These are phyloP conservation scores for Trichocomaceae sp. DNA, from an alignment of 2,329 filamentous ascomycete species.

Conservation along the genomic window DNA sequence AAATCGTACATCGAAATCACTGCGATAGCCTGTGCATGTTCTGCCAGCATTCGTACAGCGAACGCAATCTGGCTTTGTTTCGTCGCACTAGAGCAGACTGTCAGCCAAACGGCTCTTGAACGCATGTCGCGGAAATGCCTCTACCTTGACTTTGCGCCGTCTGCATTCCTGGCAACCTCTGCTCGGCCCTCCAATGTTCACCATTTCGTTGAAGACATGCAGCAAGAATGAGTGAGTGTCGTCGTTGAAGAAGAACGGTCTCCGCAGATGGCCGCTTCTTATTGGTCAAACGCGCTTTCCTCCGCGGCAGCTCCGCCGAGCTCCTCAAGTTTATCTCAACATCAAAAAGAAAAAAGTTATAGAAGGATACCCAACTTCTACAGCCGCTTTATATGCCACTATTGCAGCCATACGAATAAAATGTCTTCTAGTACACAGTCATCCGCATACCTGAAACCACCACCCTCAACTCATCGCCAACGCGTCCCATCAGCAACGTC, in stretches of 20 bases:
- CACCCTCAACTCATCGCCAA: slow-evolving; percentile 16
- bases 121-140: no score
- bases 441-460: slow-evolving; percentile 23
- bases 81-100: neutral
- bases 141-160: slow-evolving; percentile 7
- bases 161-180: slow-evolving; percentile 2
- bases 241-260: neutral
- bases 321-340: neutral
- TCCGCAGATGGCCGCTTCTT: neutral
- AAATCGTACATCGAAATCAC: neutral
- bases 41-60: neutral
- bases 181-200: slow-evolving; percentile 1
- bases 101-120: no score
- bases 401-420: neutral
- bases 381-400: neutral
- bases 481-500: slow-evolving; percentile 19
- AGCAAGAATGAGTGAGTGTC: neutral
- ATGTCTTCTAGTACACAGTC: slow-evolving; percentile 9
- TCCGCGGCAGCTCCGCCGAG: neutral
- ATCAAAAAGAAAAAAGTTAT: neutral
- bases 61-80: slow-evolving; percentile 2
- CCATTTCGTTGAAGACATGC: neutral
- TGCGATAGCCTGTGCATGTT: slow-evolving; percentile 1
- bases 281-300: neutral
- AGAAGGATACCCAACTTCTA: neutral